These are phyloP conservation scores for Grammothele lineata DNA, from an alignment of 768 basidiomycete genomes.

Conservation along the genomic window DNA sequence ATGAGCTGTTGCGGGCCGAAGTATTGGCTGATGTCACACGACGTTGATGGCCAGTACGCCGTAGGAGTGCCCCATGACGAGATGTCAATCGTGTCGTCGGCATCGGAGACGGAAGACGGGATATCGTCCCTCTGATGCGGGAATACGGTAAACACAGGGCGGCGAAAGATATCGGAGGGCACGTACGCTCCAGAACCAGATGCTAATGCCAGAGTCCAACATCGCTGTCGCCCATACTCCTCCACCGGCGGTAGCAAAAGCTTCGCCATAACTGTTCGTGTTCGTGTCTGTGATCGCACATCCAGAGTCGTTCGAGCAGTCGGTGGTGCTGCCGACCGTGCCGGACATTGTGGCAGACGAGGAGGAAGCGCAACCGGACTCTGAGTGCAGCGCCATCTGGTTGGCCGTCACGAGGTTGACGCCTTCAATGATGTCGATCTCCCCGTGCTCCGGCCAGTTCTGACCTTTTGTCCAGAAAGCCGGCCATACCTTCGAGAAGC, in stretches of 20 bases:
- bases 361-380: conserved; percentile 31
- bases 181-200: neutral
- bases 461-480: conserved; percentile 32
- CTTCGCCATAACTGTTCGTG: conserved; percentile 34
- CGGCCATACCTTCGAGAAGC: conserved; percentile 26
- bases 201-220: conserved; percentile 44
- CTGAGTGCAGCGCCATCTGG: conserved; percentile 54
- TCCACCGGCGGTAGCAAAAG: conserved; percentile 44
- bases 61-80: conserved; percentile 44
- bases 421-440: conserved; percentile 41
- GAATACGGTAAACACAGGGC: neutral
- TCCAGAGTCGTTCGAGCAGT: conserved; percentile 4
- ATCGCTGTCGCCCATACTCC: conserved; percentile 69
- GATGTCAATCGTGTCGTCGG: conserved; percentile 31
- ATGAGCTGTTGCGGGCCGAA: conserved; percentile 50
- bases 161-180: neutral
- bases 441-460: conserved; percentile 34
- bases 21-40: conserved; percentile 41
- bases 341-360: conserved; percentile 30
- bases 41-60: conserved; percentile 35
- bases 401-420: conserved; percentile 51
- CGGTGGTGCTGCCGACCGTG: conserved; percentile 24
- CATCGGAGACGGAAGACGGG: conserved; percentile 31
- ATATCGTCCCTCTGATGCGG: conserved; percentile 33
- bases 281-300: conserved; percentile 28